Base-by-base conservation (phyloP, 768 basidiomycete genomes). In the Collybia sordida region DNA sequence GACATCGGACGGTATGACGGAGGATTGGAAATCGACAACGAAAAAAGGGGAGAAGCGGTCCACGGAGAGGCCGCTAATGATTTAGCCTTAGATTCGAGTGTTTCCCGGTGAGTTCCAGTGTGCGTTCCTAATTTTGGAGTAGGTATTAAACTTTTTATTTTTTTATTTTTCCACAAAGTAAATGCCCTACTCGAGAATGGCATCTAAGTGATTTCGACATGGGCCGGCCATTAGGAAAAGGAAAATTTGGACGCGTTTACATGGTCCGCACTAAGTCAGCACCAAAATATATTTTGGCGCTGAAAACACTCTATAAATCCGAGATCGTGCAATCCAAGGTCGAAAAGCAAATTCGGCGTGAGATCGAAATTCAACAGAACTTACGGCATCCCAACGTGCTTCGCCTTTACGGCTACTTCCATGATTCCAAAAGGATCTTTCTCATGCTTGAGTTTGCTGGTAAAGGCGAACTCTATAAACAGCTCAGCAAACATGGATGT, bases 351-450 rank as follows among this genome's bases (percentile, higher is more conserved):
- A 90, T 95, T 52, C 82, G 97, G 31, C 82, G 97, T 46, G 97
- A 99, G 68, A 98, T 99, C 59, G 97, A 98, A 66, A 98, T 99
- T 51, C 96, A 98, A 59, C 90, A 92, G 63, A 95, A 98, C 69
- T 80, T 98, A 36, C 82, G 96, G 45, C 96, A 98, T 65, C 96
- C 96, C 1, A 86, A 98, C 66, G 85, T 98, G 59, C 78, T 99
- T 9, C 85, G 96, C 7, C 77, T 98, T 8, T 96, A 98, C 58
- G 95, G 96, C 27, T 98, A 93, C 75, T 98, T 98, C 75, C 94
- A 98, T 72, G 97, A 99, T 67, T 86, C 90, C 64, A 95, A 96
- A 64, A 88, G 96, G 19, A 97, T 99, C 58, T 98, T 98, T 71
- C 79, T 98, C 51, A 96, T 98, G 86, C 83, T 98, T 59, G 97